Base-by-base conservation (phyloP, 1,284 basidiomycete genomes). In the Irpex sp. region DNA sequence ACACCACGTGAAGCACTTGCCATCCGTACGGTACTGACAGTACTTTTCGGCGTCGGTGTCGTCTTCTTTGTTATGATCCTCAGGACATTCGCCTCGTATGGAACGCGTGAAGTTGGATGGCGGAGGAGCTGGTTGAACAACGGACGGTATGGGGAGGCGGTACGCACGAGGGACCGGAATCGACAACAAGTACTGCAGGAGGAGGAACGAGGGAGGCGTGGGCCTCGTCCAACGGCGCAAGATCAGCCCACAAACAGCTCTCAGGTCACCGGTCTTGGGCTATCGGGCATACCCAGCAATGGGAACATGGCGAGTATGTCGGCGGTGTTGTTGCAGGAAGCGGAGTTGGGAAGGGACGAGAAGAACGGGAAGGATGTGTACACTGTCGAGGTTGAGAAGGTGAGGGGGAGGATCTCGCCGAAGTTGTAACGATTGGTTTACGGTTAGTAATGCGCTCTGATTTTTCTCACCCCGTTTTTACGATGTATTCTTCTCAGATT, bases 41-140 rank as follows among this genome's bases (percentile, higher is more conserved):
- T 69, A 1, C 72, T 88, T 4, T 83, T 90, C 60, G 71, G 75
- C 13, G 69, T 92, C 19, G 89, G 90, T 0, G 64, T 90, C 51
- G 63, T 89, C 6, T 88, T 90, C 66, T 83, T 92, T 59, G 69
- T 67, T 31, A 74, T 89, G 62, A 88, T 91, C 57, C 75, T 92
- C 31, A 76, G 75, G 62, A 90, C 89, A 1, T 78, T 92, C 70
- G 77, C 78, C 70, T 80, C 76, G 37, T 92, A 91, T 66, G 60
- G 65, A 17, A 61, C 58, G 35, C n/a, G 60, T 8, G 67, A 66
- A 47, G 59, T 49, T 5, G 65, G 66, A 8, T 60, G 66, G 61
- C 36, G 59, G 11, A 46, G 58, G 36, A 60, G 65, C 57, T 64
- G 61, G 65, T 58, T 65, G 19, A 51, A 57, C 2, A 64, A 56